These are phyloP conservation scores for Tetrapisispora iriomotensis DNA, from an alignment of 805 yeast species.

Conservation along the genomic window DNA sequence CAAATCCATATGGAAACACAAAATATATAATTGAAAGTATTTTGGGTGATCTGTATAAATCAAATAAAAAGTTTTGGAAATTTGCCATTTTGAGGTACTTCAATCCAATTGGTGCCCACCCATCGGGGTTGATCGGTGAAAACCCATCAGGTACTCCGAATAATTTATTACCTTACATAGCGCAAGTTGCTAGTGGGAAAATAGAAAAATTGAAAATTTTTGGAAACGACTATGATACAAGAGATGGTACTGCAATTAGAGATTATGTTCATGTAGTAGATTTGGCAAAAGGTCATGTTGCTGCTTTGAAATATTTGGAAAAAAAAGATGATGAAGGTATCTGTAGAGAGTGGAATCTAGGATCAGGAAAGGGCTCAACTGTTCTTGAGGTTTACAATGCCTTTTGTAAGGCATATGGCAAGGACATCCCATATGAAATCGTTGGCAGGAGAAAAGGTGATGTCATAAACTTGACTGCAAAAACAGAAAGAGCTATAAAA, in stretches of 20 bases:
- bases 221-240: slow-evolving; percentile 60
- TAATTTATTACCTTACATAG: slow-evolving; percentile 62
- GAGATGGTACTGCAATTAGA: slow-evolving; percentile 76
- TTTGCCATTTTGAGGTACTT: slow-evolving; percentile 63
- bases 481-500: slow-evolving; percentile 52
- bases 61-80: slow-evolving; percentile 28
- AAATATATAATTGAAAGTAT: slow-evolving; percentile 57
- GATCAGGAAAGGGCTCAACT: slow-evolving; percentile 72
- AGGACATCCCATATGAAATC: slow-evolving; percentile 53
- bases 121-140: slow-evolving; percentile 70
- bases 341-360: slow-evolving; percentile 72
- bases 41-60: slow-evolving; percentile 40
- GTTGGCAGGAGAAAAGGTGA: slow-evolving; percentile 65
- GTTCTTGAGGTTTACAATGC: slow-evolving; percentile 62
- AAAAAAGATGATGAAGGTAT: slow-evolving; percentile 34
- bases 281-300: slow-evolving; percentile 65
- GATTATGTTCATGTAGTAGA: slow-evolving; percentile 78
- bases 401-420: slow-evolving; percentile 55
- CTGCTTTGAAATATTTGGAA: slow-evolving; percentile 51
- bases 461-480: slow-evolving; percentile 64
- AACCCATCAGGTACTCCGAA: slow-evolving; percentile 72
- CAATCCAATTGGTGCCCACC: slow-evolving; percentile 82
- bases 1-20: slow-evolving; percentile 70
- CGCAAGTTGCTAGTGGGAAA: slow-evolving; percentile 69
- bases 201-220: slow-evolving; percentile 55